phyloP scores from a whole-genome alignment of 192 early-diverging fungal genomes.

The Anaeromyces robustus region DNA sequence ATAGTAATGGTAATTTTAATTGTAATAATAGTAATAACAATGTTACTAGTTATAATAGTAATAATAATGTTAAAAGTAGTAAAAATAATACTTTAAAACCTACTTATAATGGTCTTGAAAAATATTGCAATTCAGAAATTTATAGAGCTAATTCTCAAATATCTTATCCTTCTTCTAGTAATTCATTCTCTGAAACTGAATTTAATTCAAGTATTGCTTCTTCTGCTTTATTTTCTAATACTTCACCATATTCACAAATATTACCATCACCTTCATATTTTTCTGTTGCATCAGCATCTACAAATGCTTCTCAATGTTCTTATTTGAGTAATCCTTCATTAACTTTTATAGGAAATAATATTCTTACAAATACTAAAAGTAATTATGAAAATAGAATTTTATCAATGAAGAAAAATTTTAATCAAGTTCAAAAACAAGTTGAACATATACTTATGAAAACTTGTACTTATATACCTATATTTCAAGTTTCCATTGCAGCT shows the following conservation, averaged over 20 bases:
- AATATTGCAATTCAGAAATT: not conserved
- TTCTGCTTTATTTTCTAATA: not conserved
- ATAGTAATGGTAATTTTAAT: not conserved
- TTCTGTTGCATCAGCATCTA: not conserved
- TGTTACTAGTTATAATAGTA: not conserved
- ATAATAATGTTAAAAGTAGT: not conserved
- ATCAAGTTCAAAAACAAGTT: not conserved
- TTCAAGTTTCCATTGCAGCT: not conserved
- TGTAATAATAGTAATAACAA: not conserved
- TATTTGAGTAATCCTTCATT: not conserved
- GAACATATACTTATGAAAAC: not conserved
- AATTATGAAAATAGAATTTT: not conserved
- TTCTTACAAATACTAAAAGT: not conserved
- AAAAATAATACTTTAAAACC: not conserved
- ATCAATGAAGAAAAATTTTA: not conserved
- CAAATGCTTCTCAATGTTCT: not conserved
- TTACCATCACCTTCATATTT: not conserved
- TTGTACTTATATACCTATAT: not conserved
- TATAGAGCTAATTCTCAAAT: not conserved
- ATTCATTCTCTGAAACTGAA: not conserved
- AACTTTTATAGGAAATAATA: not conserved
- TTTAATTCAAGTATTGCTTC: not conserved
- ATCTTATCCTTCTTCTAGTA: not conserved
- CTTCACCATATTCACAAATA: not conserved
- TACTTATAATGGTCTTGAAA: not conserved